Evolutionary conservation across 2,329 filamentous ascomycete species (phyloP), one percentile per base, ranked within the genome.

Genomic region (Aspergillus pseudonomiae): DNA sequence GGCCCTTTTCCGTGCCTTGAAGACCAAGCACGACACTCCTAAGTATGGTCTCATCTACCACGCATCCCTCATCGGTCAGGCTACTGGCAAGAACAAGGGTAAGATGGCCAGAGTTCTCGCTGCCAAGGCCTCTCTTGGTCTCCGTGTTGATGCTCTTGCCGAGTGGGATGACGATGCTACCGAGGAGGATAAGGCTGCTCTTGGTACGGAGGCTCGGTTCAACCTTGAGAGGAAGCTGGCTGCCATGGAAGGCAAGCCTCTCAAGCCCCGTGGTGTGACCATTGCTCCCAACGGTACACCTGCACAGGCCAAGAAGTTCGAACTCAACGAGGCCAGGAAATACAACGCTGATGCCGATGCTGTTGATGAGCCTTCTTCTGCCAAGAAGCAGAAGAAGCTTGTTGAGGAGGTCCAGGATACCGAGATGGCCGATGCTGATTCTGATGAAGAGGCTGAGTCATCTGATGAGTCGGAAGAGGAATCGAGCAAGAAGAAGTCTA

Each of bases 21-120:
- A 99, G 88, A 99, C 95, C 57, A 98, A 99, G 86, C 94, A 98
- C 80, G 93, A 97, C 76, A 99, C 95, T 45, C 95, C 95, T 76
- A 99, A 98, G 82, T 99, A 98, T 75, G 95, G 95, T 86, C 86
- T 96, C 68, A 92, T 96, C 78, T 96, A 95, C 82, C 91, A 96
- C 80, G 91, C 92, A 56, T 95, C 92, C 32, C 87, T 99, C 53
- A 96, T 99, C 69, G 96, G 95, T 52, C 95, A 99, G 83, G 95
- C 95, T 34, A 96, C 92, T 24, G 95, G 95, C 74, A 94, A 93
- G 84, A 98, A 98, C 85, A 99, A 99, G 89, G 95, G 95, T 73
- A 99, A 99, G 86, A 97, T 99, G 75, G 95, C 95, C 48, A 92
- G 95, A 86, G 93, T 97, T 85, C 87, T 99, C 65, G 91, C 95